Evolutionary conservation across 805 yeast species (phyloP).

Genomic region (Yamadazyma akitaensis): DNA sequence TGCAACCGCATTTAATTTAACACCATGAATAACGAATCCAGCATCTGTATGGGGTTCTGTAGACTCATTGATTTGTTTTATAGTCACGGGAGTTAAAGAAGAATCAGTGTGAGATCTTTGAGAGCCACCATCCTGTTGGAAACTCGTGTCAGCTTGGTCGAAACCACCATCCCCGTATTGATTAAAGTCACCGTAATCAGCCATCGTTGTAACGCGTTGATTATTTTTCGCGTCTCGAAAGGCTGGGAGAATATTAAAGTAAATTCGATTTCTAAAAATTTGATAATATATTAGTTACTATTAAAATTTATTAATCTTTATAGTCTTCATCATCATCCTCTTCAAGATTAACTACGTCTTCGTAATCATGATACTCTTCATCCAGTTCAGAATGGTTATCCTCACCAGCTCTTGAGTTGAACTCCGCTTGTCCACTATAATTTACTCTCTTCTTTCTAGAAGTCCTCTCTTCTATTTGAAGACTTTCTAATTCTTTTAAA

Average conservation of each 20-base stretch:
- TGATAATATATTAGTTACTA: background rate
- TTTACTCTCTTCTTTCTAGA: slow-evolving; percentile 19
- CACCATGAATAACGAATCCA: slow-evolving; percentile 55
- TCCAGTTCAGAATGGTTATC: slow-evolving; percentile 5
- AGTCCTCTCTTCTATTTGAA: slow-evolving; percentile 11
- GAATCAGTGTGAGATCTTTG: slow-evolving; percentile 26
- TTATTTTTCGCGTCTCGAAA: slow-evolving; percentile 1
- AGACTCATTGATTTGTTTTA: slow-evolving; percentile 66
- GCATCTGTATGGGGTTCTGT: slow-evolving; percentile 64
- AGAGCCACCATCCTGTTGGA: slow-evolving; percentile 19
- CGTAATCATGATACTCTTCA: slow-evolving; percentile 3
- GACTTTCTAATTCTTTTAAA: slow-evolving; percentile 23
- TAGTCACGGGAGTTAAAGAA: slow-evolving; percentile 59
- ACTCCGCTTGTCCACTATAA: slow-evolving; percentile 19
- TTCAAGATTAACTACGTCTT: slow-evolving; percentile 1
- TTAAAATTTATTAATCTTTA: slow-evolving; percentile 8
- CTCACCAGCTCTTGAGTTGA: slow-evolving; percentile 7
- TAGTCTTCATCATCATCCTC: slow-evolving; percentile 15
- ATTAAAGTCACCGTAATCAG: slow-evolving; percentile 16
- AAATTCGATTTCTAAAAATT: too few species aligned
- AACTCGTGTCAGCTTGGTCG: slow-evolving; percentile 15
- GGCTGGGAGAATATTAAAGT: too few species aligned
- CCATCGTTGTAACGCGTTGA: slow-evolving; percentile 11
- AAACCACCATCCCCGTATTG: slow-evolving; percentile 21
- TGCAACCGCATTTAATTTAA: slow-evolving; percentile 60